Evolutionary conservation across 169 alveolate genomes (phyloP), one percentile per base, ranked within the genome.

Genomic region (Plasmodium berghei): DNA sequence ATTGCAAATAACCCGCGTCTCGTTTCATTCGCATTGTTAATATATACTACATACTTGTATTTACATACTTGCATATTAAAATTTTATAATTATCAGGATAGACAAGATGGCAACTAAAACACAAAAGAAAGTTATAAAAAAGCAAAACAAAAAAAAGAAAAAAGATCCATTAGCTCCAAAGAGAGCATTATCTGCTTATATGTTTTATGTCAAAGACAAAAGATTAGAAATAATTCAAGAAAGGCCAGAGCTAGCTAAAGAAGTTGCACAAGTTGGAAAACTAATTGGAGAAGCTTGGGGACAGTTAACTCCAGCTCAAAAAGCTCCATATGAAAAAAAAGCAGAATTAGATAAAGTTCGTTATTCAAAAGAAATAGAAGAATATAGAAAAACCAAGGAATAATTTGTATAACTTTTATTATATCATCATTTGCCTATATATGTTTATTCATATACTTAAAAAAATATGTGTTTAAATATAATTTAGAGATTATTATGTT

Each of bases 271-370:
- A 48, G 97, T 96, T 1, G 98, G 97, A n/a, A 96, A 95, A 75
- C 89, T 96, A 88, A 92, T 96, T 56, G 98, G 98, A 6, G 97
- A 95, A 45, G 98, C 97, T n/a, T 96, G 98, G 98, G 95, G 95
- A 77, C 73, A 94, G 10, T 92, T 96, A 72, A 88, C 92, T 34
- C 96, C 95, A 58, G 93, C 95, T 42, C 96, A 96, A 63, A 96
- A 95, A 91, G 93, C 95, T 18, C 98, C 98, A 49, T 96, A 94
- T 87, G 98, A 95, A 80, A 95, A 95, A 86, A 92, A 93, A 87
- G 98, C 98, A 4, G 97, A 89, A 42, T 95, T 93, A 42, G 98
- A 96, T 94, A 95, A 93, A 75, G 94, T 88, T 45, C 90, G 98
- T 28, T 96, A 96, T 83, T 97, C 96, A 67, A 92, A 93, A 70